A percentile compares a stretch with the other conserved stretches of the same genome.
phyloP scores from a whole-genome alignment of 805 yeast species.

The Kluyveromyces aestuarii region DNA sequence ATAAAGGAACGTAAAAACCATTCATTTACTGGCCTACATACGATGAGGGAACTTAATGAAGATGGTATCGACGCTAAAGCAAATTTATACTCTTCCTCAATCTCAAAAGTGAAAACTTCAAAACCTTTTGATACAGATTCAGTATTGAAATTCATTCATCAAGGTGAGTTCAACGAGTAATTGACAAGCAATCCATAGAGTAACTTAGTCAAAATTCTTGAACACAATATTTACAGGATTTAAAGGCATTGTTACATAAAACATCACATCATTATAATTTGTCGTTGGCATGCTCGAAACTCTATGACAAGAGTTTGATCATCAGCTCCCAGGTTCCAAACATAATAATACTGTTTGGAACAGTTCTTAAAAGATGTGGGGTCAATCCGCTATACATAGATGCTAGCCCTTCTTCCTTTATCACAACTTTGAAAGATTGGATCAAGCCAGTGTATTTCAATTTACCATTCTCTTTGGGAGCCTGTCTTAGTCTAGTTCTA shows the following conservation, averaged over 20 bases:
- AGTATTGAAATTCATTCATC: constrained; percentile 36
- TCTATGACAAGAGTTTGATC: constrained; percentile 43
- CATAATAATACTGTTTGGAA: constrained; percentile 96
- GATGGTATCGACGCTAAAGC: constrained; percentile 5
- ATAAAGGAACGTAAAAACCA: constrained; percentile 46
- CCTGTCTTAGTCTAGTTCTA: constrained; percentile 90
- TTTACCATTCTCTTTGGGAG: constrained; percentile 71
- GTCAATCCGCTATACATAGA: constrained; percentile 97
- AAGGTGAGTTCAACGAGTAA: constrained; percentile 27
- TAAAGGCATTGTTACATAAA: neutral
- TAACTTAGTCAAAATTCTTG: neutral
- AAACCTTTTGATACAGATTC: constrained; percentile 31
- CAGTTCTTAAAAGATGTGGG: constrained; percentile 93
- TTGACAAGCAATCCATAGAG: neutral
- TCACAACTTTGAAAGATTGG: constrained; percentile 77
- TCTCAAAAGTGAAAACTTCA: constrained; percentile 13
- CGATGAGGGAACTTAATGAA: constrained; percentile 38
- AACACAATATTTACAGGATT: constrained; percentile 6
- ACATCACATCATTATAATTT: neutral
- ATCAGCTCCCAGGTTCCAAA: constrained; percentile 97
- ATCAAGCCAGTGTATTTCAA: constrained; percentile 84
- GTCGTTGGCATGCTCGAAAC: neutral
- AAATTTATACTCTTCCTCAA: constrained; percentile 11
- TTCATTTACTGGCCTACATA: constrained; percentile 51
- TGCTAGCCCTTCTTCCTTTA: constrained; percentile 84